Conservation (phyloP, 2,329 filamentous ascomycete genomes). For the Colletotrichum sp. region DNA sequence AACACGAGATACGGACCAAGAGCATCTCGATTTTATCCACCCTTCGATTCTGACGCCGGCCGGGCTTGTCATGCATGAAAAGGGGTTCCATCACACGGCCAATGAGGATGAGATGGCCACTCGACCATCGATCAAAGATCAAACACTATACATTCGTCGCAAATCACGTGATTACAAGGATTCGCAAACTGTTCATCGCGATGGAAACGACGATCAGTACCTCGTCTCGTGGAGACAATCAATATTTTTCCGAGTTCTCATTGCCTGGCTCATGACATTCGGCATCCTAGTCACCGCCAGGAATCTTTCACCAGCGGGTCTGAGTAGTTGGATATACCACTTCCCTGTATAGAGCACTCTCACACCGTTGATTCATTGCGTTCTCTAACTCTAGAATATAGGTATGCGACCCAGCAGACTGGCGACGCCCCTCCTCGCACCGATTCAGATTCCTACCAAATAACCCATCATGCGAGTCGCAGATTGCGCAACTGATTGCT, state of each 20-base stretch:
- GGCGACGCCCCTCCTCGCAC: neutral
- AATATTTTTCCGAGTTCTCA: neutral
- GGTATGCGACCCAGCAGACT: neutral
- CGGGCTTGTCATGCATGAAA: neutral
- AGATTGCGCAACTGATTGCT: neutral
- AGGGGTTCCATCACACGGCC: neutral
- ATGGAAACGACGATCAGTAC: accelerated
- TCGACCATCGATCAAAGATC: neutral
- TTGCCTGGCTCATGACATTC: neutral
- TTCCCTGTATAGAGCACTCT: neutral
- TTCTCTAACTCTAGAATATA: neutral
- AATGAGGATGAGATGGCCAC: neutral
- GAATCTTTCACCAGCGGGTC: neutral
- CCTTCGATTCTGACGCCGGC: neutral
- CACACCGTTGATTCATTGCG: accelerated
- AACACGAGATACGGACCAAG: neutral
- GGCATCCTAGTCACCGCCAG: neutral
- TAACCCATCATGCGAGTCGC: neutral
- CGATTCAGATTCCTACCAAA: neutral
- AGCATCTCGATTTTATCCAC: accelerated
- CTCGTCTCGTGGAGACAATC: neutral
- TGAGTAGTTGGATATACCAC: neutral
- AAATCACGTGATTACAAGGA: accelerated
- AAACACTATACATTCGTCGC: accelerated
- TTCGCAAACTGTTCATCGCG: accelerated